Evolutionary conservation across 768 basidiomycete genomes (phyloP).

Genomic region (Suillus subaureus): DNA sequence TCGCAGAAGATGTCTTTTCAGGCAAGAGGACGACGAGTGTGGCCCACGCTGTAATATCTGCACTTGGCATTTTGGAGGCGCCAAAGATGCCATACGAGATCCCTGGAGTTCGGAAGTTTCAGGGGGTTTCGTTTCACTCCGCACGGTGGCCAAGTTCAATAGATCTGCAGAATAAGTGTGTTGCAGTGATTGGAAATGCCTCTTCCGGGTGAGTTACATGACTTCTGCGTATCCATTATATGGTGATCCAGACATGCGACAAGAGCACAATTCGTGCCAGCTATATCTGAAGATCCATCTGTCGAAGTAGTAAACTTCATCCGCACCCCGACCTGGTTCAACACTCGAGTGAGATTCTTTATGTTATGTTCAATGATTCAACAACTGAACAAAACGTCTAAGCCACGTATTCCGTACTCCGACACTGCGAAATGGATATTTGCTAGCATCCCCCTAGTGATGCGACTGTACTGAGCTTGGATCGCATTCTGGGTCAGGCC

Average conservation of each 20-base stretch:
- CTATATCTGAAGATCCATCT: slow-evolving; percentile 51
- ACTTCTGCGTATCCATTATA: background rate
- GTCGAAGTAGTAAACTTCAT: slow-evolving; percentile 58
- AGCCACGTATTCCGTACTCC: slow-evolving; percentile 40
- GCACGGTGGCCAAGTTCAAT: slow-evolving; percentile 47
- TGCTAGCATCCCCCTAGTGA: slow-evolving; percentile 50
- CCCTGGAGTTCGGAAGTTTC: slow-evolving; percentile 41
- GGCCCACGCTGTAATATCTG: slow-evolving; percentile 54
- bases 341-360: slow-evolving; percentile 46
- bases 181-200: slow-evolving; percentile 58
- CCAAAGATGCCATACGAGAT: slow-evolving; percentile 41
- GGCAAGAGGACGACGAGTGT: slow-evolving; percentile 31
- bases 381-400: slow-evolving; percentile 34
- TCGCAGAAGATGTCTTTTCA: slow-evolving; percentile 32
- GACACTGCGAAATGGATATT: slow-evolving; percentile 51
- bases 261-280: slow-evolving; percentile 66
- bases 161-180: slow-evolving; percentile 43
- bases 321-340: slow-evolving; percentile 64
- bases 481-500: slow-evolving; percentile 50
- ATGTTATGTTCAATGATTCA: background rate
- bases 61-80: slow-evolving; percentile 49
- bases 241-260: slow-evolving; percentile 11
- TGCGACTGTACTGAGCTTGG: slow-evolving; percentile 51
- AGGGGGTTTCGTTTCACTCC: slow-evolving; percentile 55
- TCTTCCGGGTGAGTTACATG: slow-evolving; percentile 52